Evolutionary conservation across 352 stramenopile species (phyloP), one percentile per base, ranked within the genome.

Genomic region (Globisporangium sylvaticum): DNA sequence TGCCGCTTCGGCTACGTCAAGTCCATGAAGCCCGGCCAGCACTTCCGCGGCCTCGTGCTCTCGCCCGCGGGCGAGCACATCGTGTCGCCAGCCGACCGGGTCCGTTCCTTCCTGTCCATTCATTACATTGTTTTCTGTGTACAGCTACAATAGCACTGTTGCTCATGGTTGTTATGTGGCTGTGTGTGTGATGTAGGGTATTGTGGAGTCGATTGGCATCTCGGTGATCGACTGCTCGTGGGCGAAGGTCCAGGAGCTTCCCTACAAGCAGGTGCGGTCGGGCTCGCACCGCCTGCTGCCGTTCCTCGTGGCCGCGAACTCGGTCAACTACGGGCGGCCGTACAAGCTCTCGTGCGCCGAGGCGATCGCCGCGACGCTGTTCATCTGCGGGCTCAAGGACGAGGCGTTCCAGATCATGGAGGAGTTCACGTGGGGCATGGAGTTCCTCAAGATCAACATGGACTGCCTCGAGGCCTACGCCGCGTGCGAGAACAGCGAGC

Each of bases 221-320:
- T 97, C 91, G 27, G 94, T 97, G 27, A 98, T 99, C 71, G 96
- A 99, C 76, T 99, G 97, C 77, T 98, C 93, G n/a, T 99, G 97
- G 97, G 96, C 95, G 39, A 87, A 97, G 58, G 80, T 99, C 24
- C 88, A 97, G 68, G 96, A 98, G 73, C 89, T 99, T 52, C 97
- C 97, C 14, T 98, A 98, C 73, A 81, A 91, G 46, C 90, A 98
- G 74, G 89, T 99, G 76, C 89, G 92, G 53, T 92, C 89, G 18
- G 94, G 95, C 27, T 83, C 97, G 70, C 96, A 99, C 76, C 95
- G 98, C 24, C 78, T 99, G 25, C 80, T 99, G 31, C 98, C 98
- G 20, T 99, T 99, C 71, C 83, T 99, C 25, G 95, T 99, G 29
- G 98, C 98, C 0, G 97, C 97, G 3, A 99, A 99, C 75, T 95